A percentile compares a stretch with the other conserved stretches of the same genome.
Conservation (phyloP, 768 basidiomycete species). For the Gymnopilus dilepis region DNA sequence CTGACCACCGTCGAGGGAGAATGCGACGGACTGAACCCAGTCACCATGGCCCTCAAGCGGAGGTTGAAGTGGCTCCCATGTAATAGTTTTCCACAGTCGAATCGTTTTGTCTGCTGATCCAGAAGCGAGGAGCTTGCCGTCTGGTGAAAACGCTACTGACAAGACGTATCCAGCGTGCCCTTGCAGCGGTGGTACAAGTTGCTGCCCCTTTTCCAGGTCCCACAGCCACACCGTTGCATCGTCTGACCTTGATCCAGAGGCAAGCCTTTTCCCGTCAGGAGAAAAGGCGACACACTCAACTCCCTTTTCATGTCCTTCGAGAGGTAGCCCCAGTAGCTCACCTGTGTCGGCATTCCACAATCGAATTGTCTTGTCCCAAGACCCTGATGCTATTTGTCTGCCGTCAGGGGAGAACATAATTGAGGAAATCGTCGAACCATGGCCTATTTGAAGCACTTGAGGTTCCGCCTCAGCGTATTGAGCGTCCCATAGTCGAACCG, state of each 20-base stretch:
- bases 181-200: neutral
- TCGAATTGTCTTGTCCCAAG: constrained; percentile 4
- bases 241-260: constrained; percentile 11
- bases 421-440: constrained; percentile 16
- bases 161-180: neutral
- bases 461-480: too few relatives aligned
- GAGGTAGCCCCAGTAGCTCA: too few relatives aligned
- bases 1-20: too few relatives aligned
- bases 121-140: too few relatives aligned
- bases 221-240: constrained; percentile 16
- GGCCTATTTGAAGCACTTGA: constrained; percentile 5
- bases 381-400: constrained; percentile 8
- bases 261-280: constrained; percentile 12
- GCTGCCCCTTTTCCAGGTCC: constrained; percentile 11
- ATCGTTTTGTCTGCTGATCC: too few relatives aligned
- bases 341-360: too few relatives aligned
- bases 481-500: too few relatives aligned
- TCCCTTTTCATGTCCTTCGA: neutral
- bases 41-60: too few relatives aligned
- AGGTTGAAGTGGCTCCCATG: too few relatives aligned
- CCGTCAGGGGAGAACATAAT: constrained; percentile 12
- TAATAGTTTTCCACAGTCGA: too few relatives aligned
- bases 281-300: constrained; percentile 1
- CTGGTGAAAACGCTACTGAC: neutral
- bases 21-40: too few relatives aligned